Evolutionary conservation across 495 filamentous ascomycete species (phyloP), one percentile per base, ranked within the genome.

Genomic region (Mytilinidion resinicola): DNA sequence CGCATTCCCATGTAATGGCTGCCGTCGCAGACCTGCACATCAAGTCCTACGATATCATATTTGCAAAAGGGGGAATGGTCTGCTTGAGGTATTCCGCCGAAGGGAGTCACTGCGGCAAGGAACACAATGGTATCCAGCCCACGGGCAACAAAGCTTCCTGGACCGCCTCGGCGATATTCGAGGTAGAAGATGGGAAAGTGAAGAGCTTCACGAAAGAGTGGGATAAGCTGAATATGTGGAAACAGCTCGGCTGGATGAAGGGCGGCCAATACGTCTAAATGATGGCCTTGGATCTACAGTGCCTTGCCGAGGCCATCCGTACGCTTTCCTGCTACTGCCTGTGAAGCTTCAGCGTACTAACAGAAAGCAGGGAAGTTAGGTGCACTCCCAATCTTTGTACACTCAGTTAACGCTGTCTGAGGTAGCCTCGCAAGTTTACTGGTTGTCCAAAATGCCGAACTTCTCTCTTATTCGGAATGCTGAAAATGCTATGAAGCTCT

Each of bases 191-290:
- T 46, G 70, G 68, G n/a, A 73, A 72, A 55, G 52, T 73, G 11
- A 50, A 67, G 30, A 65, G 63, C 30, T 73, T 70, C 38, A 73
- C 62, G 6, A 73, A 72, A 39, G 70, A 72, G 21, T 73, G 70
- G 70, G 70, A 73, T 62, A 67, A 72, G 53, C 54, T 71, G 50
- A 53, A 68, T 35, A 68, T 70, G 69, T 71, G 67, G 57, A 71
- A 68, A 33, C 69, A 72, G 50, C 48, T 72, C 30, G 69, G 69
- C 9, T 70, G 69, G 69, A 71, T 71, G 59, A 71, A 65, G 14
- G 69, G 69, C 1, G 54, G 64, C 41, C 57, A 69, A 41, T 67
- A 67, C 50, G 43, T 51, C 36, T 67, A 38, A 52, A 20, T 6
- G 6, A 30, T 30, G 2, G 25, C 25, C n/a, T n/a, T n/a, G n/a